Evolutionary conservation across 805 yeast species (phyloP).

Genomic region (Candida nonsorbophila): DNA sequence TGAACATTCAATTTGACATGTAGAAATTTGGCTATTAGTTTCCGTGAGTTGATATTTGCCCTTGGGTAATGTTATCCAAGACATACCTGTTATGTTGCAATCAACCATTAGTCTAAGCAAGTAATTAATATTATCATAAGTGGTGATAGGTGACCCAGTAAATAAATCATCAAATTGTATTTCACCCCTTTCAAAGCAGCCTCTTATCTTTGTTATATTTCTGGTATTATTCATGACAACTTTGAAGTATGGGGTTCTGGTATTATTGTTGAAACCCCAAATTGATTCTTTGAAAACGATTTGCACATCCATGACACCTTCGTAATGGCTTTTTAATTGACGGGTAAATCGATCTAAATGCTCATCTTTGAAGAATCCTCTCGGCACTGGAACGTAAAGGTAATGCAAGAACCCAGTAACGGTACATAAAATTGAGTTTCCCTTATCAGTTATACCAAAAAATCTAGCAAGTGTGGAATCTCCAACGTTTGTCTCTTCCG

Average conservation of each 20-base stretch:
- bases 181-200: conserved; percentile 81
- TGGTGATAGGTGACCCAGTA: conserved; percentile 48
- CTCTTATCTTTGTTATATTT: conserved; percentile 62
- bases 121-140: conserved; percentile 89
- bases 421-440: conserved; percentile 84
- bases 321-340: conserved; percentile 43
- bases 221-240: conserved; percentile 62
- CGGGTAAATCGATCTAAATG: conserved; percentile 41
- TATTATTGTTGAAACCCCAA: conserved; percentile 88
- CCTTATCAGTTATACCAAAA: conserved; percentile 88
- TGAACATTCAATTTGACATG: conserved; percentile 80
- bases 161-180: conserved; percentile 60
- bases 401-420: conserved; percentile 88
- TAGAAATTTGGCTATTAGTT: conserved; percentile 45
- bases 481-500: conserved; percentile 69
- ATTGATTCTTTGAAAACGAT: conserved; percentile 73
- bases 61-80: conserved; percentile 88
- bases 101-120: conserved; percentile 86
- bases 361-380: conserved; percentile 59
- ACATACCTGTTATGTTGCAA: conserved; percentile 90
- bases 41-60: conserved; percentile 55
- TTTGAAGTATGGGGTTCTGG: conserved; percentile 74
- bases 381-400: conserved; percentile 87
- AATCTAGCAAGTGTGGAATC: conserved; percentile 68
- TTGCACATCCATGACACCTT: conserved; percentile 62